phyloP scores from a whole-genome alignment of 208 protist species.

The Eutreptiella sp. region DNA sequence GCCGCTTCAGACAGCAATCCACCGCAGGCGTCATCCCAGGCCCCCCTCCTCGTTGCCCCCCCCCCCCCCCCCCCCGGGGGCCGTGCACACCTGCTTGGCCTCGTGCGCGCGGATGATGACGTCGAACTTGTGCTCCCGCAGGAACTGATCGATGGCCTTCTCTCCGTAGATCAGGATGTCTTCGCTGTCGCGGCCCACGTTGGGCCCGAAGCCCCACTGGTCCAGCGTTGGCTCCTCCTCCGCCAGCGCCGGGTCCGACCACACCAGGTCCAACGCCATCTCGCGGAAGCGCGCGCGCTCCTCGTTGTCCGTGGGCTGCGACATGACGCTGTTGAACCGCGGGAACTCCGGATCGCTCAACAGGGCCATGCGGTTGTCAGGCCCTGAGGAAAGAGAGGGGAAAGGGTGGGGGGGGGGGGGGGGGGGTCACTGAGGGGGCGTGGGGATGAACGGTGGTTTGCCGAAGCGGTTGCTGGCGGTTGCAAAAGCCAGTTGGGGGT shows the following conservation, averaged over 20 bases:
- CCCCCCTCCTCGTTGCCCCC: no score
- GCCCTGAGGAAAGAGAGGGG: no score
- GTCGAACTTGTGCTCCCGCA: not conserved
- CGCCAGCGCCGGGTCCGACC: slow-evolving; percentile 14
- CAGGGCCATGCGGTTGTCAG: slow-evolving; percentile 16
- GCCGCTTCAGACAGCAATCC: no score
- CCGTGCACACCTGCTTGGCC: no score
- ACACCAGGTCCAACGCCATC: slow-evolving; percentile 20
- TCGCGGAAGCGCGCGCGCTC: not conserved
- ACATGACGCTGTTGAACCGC: not conserved
- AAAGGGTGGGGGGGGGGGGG: no score
- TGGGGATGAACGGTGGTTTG: no score
- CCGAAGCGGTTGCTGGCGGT: no score
- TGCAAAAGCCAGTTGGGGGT: no score
- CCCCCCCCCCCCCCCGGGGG: no score
- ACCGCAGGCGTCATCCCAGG: no score
- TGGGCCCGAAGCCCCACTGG: slow-evolving; percentile 8
- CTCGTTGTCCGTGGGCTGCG: not conserved
- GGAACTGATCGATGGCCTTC: not conserved
- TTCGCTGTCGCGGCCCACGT: not conserved
- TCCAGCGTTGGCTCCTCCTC: not conserved
- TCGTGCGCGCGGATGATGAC: slow-evolving; percentile 9
- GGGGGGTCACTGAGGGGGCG: no score
- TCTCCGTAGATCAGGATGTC: slow-evolving; percentile 6
- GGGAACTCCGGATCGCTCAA: not conserved